Evolutionary conservation across 352 stramenopile species (phyloP).

Genomic region (Aphanomyces invadans): DNA sequence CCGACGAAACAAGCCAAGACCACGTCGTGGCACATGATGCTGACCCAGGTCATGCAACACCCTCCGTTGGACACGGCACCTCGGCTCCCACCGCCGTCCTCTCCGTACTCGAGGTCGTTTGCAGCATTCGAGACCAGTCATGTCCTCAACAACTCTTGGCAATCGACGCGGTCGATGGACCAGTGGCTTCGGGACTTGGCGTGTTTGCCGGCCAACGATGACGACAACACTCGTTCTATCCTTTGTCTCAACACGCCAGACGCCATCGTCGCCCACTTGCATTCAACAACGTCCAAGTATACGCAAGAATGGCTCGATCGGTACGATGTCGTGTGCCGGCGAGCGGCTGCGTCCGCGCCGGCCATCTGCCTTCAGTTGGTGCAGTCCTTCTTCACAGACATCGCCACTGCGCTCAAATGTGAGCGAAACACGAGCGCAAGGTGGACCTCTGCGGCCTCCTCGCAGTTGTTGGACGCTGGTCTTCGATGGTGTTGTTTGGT

Average conservation of each 20-base stretch:
- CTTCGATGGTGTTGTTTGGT: not conserved
- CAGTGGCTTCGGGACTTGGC: constrained; percentile 5
- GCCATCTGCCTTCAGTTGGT: not conserved
- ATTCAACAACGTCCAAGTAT: not conserved
- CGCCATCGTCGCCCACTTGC: not conserved
- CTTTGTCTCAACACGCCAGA: too few relatives aligned
- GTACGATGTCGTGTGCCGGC: not conserved
- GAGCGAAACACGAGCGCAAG: too few relatives aligned
- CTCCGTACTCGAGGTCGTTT: constrained; percentile 21
- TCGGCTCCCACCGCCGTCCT: constrained; percentile 3
- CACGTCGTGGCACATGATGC: not conserved
- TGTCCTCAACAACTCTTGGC: not conserved
- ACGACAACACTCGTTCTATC: too few relatives aligned
- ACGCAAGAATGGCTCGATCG: not conserved
- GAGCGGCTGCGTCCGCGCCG: not conserved
- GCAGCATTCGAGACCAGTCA: constrained; percentile 12
- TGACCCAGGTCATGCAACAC: constrained; percentile 16
- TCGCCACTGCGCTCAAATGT: too few relatives aligned
- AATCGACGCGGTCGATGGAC: constrained; percentile 5
- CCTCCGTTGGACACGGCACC: not conserved
- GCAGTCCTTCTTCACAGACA: not conserved
- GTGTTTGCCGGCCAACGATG: too few relatives aligned
- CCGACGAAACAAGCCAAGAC: not conserved
- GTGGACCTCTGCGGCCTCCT: too few relatives aligned
- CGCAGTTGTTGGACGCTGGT: not conserved